Evolutionary conservation across 495 filamentous ascomycete species (phyloP), one percentile per base, ranked within the genome.

Genomic region (Penicillium maclennaniae): DNA sequence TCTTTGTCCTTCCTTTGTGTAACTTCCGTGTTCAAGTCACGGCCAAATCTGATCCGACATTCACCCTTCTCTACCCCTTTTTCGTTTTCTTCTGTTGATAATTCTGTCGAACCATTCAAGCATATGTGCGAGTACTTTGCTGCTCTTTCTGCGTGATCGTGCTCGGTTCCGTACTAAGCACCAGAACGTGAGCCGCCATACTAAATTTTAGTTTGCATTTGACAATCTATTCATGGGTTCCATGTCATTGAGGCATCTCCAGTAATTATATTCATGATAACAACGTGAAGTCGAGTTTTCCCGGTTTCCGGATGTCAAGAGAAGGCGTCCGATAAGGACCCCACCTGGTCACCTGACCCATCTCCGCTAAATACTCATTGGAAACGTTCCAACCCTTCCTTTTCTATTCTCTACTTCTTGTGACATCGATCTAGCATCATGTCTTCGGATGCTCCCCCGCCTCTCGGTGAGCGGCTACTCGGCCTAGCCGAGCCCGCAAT

Each of bases 401-500:
- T 15, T 2, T 20, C n/a, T n/a, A n/a, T n/a, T 40, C 20, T 40
- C 16, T 19, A 7, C 9, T 40, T 16, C 20, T 40, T 19, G 19
- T 20, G 19, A 19, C 19, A 17, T 9, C 4, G 38, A 7, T 40
- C 38, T 19, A 40, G n/a, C 19, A 21, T n/a, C 0, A 62, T 60
- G 59, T 62, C 62, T 4, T 45, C 47, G 23, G 45, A 61, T 6
- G 21, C 23, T 26, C 50, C 62, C 8, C 62, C 62, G 0, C 56
- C 62, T 15, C 23, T 65, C 4, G 15, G 31, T 5, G 46, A 63
- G 50, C 65, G 63, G 38, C 26, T 72, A 37, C 28, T 31, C 2
- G 48, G 46, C 26, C 42, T 73, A 21, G n/a, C 68, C 14, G 68
- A 69, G 17, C 72, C 70, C 6, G 66, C 58, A 4, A n/a, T 48